Base-by-base conservation (phyloP, 176 grass and related monocot genomes). In the Calamus simplicifolius region DNA sequence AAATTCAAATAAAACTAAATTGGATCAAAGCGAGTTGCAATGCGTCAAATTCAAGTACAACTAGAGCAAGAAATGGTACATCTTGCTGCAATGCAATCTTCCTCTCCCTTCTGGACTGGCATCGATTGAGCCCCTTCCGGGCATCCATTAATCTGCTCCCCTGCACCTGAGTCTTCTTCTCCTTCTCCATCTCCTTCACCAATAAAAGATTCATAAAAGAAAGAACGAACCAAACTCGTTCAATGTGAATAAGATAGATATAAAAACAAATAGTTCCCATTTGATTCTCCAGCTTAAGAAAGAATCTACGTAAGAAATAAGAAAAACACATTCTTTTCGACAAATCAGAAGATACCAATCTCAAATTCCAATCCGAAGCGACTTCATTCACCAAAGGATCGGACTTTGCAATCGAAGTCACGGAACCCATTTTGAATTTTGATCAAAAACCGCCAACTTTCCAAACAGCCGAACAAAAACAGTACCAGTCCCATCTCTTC, bases 51-150 rank as follows among this genome's bases (percentile, higher is more conserved):
- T 43, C 35, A 43, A 43, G 12, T 43, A 43, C 35, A 43, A 23
- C 21, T 23, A 23, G 21, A 43, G 35, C 16, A 75, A 85, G 76
- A 62, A 62, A 19, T 6, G 4, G 60, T 66, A 98, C 94, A 74
- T 99, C 94, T 83, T 99, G 84, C 61, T 99, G 88, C 72, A 99
- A 76, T 27, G 84, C 88, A 18, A 99, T 79, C 67, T 89, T 99
- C 63, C 79, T 76, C 62, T 93, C 81, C 23, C 85, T 72, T 86
- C 88, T 85, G 26, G 79, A 64, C 28, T 99, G 94, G 23, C 79
- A 54, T 79, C 85, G 69, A 63, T 71, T 85, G 8, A 25, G 26
- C 69, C 52, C 66, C 57, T 59, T 79, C 18, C 57, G 19, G 16
- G 17, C 25, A 17, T 48, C 62, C 28, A 18, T 49, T 71, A 38